Evolutionary conservation across 441 rosid genomes (phyloP), one percentile per base, ranked within the genome.

Genomic region (Isatis lusitanica): DNA sequence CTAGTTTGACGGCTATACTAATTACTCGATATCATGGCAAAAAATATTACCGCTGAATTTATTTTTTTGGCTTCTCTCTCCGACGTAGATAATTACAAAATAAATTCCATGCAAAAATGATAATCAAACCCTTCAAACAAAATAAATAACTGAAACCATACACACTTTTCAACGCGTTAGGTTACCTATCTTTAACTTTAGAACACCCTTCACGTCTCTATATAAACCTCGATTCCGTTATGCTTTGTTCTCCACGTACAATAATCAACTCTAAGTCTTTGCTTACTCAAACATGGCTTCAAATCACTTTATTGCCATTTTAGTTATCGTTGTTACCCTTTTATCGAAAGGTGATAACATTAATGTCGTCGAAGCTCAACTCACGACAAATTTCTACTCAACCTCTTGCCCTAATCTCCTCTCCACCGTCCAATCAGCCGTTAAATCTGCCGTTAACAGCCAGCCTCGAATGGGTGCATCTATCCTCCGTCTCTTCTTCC

Each of bases 381-480:
- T 93, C 59, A 80, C 93, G 1, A 77, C 89, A 2, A 26, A 44
- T 56, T 90, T 88, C 66, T 93, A 93, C 88, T 81, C 88, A 18
- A 77, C 77, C 12, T 78, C 96, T 35, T 94, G 97, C 74, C 91
- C 89, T 1, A 79, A 80, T 3, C 79, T 88, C 68, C 61, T 82
- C 21, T 43, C 86, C 2, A 71, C 87, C 2, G 90, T 90, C 30
- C 79, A 72, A 66, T 78, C 91, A 5, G 63, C 70, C 8, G 81
- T 90, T 66, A 80, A 67, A 9, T 78, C 92, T 2, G 93, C 96
- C 52, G 78, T 93, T 21, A 58, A n/a, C 7, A 84, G 76, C 8
- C 85, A 94, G 77, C 53, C 86, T 31, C 79, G 94, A 6, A 83
- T 86, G 77, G 98, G 97, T 9, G 98, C 97, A 13, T 94, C 97